Base-by-base conservation (phyloP, 192 early-diverging fungal species). In the Oehlia diaphana region DNA sequence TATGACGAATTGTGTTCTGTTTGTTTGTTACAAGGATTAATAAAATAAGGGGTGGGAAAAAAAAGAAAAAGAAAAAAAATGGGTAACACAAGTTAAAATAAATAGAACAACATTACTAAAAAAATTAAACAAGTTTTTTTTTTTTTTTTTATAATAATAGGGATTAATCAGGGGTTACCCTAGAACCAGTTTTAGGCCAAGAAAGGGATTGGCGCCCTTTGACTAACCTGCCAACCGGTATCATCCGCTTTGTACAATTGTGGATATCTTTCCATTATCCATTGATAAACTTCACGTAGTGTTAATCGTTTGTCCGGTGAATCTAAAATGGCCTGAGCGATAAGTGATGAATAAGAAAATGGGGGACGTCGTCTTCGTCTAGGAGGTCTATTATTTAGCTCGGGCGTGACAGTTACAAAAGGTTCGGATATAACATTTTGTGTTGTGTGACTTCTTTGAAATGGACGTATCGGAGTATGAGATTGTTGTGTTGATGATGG, bases 1-100 rank as follows among this genome's bases (percentile, higher is more conserved):
- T 95, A 83, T 96, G 95, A 39, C 95, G 91, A 68, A 96, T 92
- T 13, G 94, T 95, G 79, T 96, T 96, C 92, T 94, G 88, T 47
- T 47, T 47, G 44, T 47, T 47, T 47, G 44, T 47, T 12, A 47
- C 44, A 47, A 42, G 4, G 13, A 58, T 12, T 26, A 39, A 61
- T 31, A 16, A 47, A 42, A 31, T 16, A 69, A 53, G 63, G 50
- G 65, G 53, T 16, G 42, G 62, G 50, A 75, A 75, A 75, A 62
- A n/a, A 50, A 23, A 21, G 49, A 63, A 26, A 63, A 37, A 37
- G 37, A 37, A 37, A 44, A 44, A 44, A 44, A 1, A 10, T 9
- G 42, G 62, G 21, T 31, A 35, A 64, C 37, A 64, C 23, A 26
- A 76, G 23, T 19, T 26, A 58, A 58, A 58, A 58, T 21, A 21